Evolutionary conservation across 768 basidiomycete species (phyloP).

Genomic region (Lyophyllum atratum): DNA sequence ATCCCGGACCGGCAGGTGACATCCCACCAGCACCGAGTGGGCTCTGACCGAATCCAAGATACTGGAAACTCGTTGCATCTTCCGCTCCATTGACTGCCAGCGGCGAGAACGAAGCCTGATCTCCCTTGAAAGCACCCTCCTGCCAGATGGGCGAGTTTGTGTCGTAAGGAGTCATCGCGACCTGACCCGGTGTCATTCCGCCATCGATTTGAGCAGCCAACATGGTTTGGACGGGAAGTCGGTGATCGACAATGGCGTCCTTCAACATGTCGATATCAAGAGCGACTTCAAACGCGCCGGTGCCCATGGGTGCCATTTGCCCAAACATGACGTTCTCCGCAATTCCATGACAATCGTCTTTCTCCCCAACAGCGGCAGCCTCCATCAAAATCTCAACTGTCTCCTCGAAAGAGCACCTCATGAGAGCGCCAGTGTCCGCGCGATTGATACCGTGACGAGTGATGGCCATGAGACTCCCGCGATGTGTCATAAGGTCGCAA

Average conservation of each 20-base stretch:
- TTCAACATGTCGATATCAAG: constrained; percentile 98
- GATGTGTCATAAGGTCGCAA: constrained; percentile 97
- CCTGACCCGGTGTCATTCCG: constrained; percentile 89
- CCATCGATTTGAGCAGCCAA: constrained; percentile 79
- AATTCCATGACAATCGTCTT: constrained; percentile 96
- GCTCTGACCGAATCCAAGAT: constrained; percentile 80
- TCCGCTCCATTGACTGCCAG: constrained; percentile 86
- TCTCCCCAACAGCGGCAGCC: constrained; percentile 96
- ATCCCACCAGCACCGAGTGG: constrained; percentile 82
- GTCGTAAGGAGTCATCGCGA: constrained; percentile 97
- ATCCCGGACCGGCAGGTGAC: constrained; percentile 87
- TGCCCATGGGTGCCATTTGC: constrained; percentile 99
- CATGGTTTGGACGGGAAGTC: constrained; percentile 83
- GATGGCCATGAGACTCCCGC: constrained; percentile 94
- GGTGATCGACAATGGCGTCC: constrained; percentile 96
- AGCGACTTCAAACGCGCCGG: constrained; percentile 93
- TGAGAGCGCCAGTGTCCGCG: constrained; percentile 97
- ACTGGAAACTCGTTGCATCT: constrained; percentile 73
- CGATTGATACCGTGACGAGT: constrained; percentile 99
- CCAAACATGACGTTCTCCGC: constrained; percentile 99
- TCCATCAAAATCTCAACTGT: constrained; percentile 99
- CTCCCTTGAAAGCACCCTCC: constrained; percentile 76
- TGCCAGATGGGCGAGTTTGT: constrained; percentile 87
- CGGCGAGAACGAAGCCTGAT: constrained; percentile 93
- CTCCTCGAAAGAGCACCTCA: constrained; percentile 99